These are phyloP conservation scores for Colletotrichum sp. DNA, from an alignment of 2,329 filamentous ascomycete genomes.

Conservation along the genomic window DNA sequence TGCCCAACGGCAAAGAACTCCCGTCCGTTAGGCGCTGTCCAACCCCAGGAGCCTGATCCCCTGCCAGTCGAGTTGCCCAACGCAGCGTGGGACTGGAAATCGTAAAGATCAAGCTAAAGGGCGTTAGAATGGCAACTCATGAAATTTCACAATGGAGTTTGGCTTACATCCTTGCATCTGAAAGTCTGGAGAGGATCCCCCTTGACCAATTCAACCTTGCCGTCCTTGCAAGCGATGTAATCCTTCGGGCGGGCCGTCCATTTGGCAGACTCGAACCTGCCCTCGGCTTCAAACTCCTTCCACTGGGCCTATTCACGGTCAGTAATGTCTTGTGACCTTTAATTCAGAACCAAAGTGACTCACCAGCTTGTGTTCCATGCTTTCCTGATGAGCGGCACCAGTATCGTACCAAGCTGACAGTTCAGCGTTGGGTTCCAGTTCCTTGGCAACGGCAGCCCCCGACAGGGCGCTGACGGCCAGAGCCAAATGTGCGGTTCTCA, in stretches of 20 bases:
- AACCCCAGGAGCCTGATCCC: conserved; percentile 66
- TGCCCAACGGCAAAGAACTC: conserved; percentile 48
- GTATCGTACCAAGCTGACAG: conserved; percentile 21
- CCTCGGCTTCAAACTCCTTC: conserved; percentile 34
- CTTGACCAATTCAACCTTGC: conserved; percentile 41
- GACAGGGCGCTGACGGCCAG: background rate
- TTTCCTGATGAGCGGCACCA: conserved; percentile 22
- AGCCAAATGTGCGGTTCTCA: background rate
- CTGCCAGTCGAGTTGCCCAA: conserved; percentile 48
- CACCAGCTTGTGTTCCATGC: conserved; percentile 22
- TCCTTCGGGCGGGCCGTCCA: conserved; percentile 29
- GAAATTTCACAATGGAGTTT: accelerated
- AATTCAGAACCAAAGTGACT: background rate
- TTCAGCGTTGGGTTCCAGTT: conserved; percentile 20
- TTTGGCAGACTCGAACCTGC: conserved; percentile 36
- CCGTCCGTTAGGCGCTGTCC: conserved; percentile 59
- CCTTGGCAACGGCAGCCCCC: conserved; percentile 7
- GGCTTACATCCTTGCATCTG: conserved; percentile 40
- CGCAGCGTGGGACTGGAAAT: conserved; percentile 55
- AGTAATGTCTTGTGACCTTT: background rate
- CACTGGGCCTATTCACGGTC: conserved; percentile 29
- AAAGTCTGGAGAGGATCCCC: conserved; percentile 48
- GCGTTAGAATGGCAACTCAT: background rate
- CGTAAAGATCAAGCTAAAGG: conserved; percentile 52
- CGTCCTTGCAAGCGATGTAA: conserved; percentile 38